These are phyloP conservation scores for Neurospora sp. DNA, from an alignment of 495 filamentous ascomycete species.

Conservation along the genomic window DNA sequence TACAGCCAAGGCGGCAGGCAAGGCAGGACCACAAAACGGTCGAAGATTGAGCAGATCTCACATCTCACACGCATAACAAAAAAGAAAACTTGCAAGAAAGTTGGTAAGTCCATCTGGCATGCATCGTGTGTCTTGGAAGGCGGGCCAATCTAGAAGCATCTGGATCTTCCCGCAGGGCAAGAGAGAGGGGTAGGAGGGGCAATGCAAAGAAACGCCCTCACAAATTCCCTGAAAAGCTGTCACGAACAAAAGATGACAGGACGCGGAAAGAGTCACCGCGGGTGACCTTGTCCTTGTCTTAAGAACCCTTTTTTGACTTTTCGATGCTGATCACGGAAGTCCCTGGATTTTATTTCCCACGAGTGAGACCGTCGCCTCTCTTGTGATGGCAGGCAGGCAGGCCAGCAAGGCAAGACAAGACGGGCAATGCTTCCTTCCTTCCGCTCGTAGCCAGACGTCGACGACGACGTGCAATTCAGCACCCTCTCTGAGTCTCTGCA, in stretches of 20 bases:
- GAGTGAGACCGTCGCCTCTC: neutral
- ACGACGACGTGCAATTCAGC: neutral
- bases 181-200: neutral
- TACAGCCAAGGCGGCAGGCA: neutral
- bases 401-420: too few relatives aligned
- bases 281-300: neutral
- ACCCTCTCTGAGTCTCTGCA: neutral
- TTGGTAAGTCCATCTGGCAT: neutral
- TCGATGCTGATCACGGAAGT: neutral
- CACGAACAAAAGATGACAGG: neutral
- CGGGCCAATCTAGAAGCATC: neutral
- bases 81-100: neutral
- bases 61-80: neutral
- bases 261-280: neutral
- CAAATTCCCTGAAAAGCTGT: neutral
- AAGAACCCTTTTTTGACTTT: neutral
- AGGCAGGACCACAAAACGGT: neutral
- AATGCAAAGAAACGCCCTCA: neutral
- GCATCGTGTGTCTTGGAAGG: neutral
- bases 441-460: neutral
- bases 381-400: neutral
- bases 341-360: neutral
- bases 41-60: neutral
- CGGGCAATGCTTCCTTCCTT: neutral
- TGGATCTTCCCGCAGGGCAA: neutral